A percentile compares a stretch with the other conserved stretches of the same genome.
phyloP scores from a whole-genome alignment of 106 monocot genomes.

The Dioscorea alata region DNA sequence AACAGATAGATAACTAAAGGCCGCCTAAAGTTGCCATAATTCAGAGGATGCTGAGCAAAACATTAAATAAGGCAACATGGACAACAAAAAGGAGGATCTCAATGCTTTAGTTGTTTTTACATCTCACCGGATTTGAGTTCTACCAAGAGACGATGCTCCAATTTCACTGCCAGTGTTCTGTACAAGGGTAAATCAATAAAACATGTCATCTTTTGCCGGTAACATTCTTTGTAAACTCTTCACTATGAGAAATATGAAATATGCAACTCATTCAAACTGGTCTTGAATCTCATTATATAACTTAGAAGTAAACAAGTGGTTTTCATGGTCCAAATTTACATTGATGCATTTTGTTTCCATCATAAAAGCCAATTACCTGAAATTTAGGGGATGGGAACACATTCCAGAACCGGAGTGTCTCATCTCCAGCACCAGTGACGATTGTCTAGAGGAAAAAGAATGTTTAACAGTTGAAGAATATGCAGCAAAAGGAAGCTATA shows the following conservation, averaged over 20 bases:
- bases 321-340: too few species aligned
- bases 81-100: background rate
- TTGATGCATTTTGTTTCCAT: background rate
- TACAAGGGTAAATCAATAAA: background rate
- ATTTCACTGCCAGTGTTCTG: slow-evolving; percentile 30
- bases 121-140: slow-evolving; percentile 32
- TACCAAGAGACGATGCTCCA: slow-evolving; percentile 37
- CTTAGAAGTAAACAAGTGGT: too few species aligned
- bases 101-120: background rate
- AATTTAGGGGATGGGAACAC: slow-evolving; percentile 88
- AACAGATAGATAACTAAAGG: too few species aligned
- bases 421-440: slow-evolving; percentile 96
- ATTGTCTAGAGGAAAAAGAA: slow-evolving; percentile 58
- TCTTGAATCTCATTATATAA: too few species aligned
- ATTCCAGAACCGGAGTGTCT: slow-evolving; percentile 93
- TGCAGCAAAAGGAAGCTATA: background rate
- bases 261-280: too few species aligned
- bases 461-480: background rate
- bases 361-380: background rate
- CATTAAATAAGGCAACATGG: too few species aligned
- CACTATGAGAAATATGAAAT: too few species aligned
- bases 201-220: background rate
- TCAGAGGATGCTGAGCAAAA: too few species aligned
- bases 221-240: too few species aligned
- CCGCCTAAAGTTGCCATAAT: too few species aligned